phyloP scores from a whole-genome alignment of 1,139 yeast species.

The Diutina siamensis region DNA sequence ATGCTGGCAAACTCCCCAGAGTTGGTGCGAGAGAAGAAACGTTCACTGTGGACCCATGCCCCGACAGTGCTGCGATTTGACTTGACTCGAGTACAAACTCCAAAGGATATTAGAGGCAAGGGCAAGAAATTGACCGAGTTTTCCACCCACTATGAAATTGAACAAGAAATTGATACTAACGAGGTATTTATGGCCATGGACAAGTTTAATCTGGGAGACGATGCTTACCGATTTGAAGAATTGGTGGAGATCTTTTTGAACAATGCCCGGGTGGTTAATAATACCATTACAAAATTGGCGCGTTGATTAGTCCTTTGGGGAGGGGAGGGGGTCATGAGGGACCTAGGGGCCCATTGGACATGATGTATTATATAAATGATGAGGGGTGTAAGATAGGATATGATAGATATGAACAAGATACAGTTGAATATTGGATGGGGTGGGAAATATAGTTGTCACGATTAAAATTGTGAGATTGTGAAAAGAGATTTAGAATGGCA shows the following conservation, averaged over 20 bases:
- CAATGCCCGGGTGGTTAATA: constrained; percentile 38
- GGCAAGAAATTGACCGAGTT: constrained; percentile 29
- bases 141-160: constrained; percentile 44
- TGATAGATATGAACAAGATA: too few relatives aligned
- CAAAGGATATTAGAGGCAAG: constrained; percentile 33
- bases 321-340: background rate
- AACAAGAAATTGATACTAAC: constrained; percentile 59
- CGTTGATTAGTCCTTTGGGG: background rate
- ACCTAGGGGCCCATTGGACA: background rate
- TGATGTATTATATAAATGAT: background rate
- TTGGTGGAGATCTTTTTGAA: constrained; percentile 61
- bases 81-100: constrained; percentile 48
- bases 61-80: constrained; percentile 66
- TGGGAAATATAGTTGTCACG: too few relatives aligned
- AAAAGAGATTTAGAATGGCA: too few relatives aligned
- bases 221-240: constrained; percentile 56
- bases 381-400: background rate
- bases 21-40: constrained; percentile 48
- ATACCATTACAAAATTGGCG: constrained; percentile 8
- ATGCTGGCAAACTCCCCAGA: constrained; percentile 32
- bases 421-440: too few relatives aligned
- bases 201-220: constrained; percentile 33
- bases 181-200: constrained; percentile 58
- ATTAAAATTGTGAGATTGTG: too few relatives aligned
- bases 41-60: constrained; percentile 52